Base-by-base conservation (phyloP, 257 asterid genomes). In the Mitragyna speciosa region DNA sequence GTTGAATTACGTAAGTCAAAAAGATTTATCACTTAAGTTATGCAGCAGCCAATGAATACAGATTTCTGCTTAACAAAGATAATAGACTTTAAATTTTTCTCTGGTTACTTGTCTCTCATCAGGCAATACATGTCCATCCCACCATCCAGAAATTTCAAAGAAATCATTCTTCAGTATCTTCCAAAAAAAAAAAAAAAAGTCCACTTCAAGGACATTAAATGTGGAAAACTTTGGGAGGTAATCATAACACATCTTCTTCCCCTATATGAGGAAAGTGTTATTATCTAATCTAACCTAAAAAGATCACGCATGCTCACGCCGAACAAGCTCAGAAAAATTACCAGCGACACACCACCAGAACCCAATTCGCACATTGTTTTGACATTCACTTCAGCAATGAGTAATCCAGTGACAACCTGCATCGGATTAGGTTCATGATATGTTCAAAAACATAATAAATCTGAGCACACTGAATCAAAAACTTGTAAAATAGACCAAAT, bases 281-380 rank as follows among this genome's bases (percentile, higher is more conserved):
- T 59, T 45, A 28, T 39, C 24, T 58, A 7, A 43, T 16, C 19
- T 30, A 41, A 24, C 19, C 22, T 82, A 61, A 64, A 39, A 6
- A 45, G 69, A 76, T 5, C 70, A 45, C 67, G 48, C 33, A 59
- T 72, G 78, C 45, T 67, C 49, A 19, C 43, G 69, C n/a, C 64
- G 48, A 77, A 31, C n/a, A 76, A 81, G 70, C 82, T 61, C 72
- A 67, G 70, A 51, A 75, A 64, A 33, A 72, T 85, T 93, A 95
- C 99, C 96, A 95, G 73, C 77, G 98, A 95, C 84, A 95, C 98
- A 75, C 99, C 98, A 31, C 98, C 96, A 65, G 97, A 89, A 80
- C 98, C 99, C 43, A 95, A 94, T 89, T 91, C 97, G 80, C 93
- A 89, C 98, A 95, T 95, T 41, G 98, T 95, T 84, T 91, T 95